These are phyloP conservation scores for Centella asiatica DNA, from an alignment of 129 eudicot species.

Conservation along the genomic window DNA sequence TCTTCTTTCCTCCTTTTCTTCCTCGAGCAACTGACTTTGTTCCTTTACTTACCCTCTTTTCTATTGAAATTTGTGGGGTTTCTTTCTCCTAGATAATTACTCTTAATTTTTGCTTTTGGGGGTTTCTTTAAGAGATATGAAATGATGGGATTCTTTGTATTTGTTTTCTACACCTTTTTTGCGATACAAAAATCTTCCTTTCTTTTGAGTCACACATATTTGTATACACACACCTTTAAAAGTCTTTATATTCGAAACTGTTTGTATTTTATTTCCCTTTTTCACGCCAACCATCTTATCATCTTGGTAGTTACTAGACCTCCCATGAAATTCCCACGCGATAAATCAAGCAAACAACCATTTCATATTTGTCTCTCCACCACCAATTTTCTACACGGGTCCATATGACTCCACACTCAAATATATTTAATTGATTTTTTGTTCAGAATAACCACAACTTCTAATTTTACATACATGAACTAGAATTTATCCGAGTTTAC, in stretches of 20 bases:
- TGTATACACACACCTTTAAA: not conserved
- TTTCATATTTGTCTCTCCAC: not conserved
- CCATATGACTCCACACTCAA: not conserved
- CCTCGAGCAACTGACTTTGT: constrained; percentile 74
- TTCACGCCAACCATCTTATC: constrained; percentile 5
- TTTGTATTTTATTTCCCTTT: not conserved
- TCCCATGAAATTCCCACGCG: not conserved
- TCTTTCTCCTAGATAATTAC: constrained; percentile 28
- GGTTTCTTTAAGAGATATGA: constrained; percentile 24
- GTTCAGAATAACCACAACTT: too few species aligned
- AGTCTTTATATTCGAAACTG: not conserved
- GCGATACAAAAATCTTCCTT: constrained; percentile 24
- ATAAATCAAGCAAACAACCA: not conserved
- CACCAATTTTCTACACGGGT: not conserved
- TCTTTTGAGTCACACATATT: constrained; percentile 21
- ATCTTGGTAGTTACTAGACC: not conserved
- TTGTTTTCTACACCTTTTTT: constrained; percentile 21
- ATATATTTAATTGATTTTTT: not conserved
- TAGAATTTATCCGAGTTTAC: too few species aligned
- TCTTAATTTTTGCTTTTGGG: constrained; percentile 6
- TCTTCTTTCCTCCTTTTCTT: constrained; percentile 45
- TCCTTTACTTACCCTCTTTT: constrained; percentile 25
- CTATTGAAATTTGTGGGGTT: constrained; percentile 47
- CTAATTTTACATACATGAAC: too few species aligned
- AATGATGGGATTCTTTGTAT: constrained; percentile 57